Base-by-base conservation (phyloP, 495 filamentous ascomycete genomes). In the Lentithecium fluviatile region DNA sequence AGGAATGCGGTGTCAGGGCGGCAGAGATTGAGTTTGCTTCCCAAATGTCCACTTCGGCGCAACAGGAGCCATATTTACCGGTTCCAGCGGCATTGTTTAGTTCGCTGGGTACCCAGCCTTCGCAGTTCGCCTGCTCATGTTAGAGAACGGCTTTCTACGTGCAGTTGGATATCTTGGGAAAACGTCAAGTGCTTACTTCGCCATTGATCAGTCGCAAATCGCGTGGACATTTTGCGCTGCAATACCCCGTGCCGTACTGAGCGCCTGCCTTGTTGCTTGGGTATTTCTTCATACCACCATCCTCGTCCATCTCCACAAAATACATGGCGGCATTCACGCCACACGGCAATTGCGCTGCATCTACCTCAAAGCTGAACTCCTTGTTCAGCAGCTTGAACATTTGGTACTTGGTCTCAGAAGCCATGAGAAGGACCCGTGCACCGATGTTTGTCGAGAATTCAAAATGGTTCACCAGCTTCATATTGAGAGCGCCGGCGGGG, bases 251-350 rank as follows among this genome's bases (percentile, higher is more conserved):
- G 13, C 85, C 85, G 71, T 86, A 88, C 13, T 76, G 69, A 12
- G 85, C 83, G 26, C 85, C 85, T 3, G 82, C 83, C 24, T 80
- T 75, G 72, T 87, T 88, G 32, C 21, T 53, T 15, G 69, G 34
- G 52, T 80, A 68, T 5, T 71, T 64, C 60, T 72, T 77, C 55
- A 78, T 70, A 17, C 83, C 82, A 48, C 85, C 84, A 26, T 80
- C 75, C 2, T 64, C 61, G 24, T 76, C 65, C 84, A 89, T 88
- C 70, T 86, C 82, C 24, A 80, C 79, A 32, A 88, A 76, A 70
- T 87, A 88, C 12, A 89, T 75, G 2, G 85, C 85, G 47, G 82
- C 84, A 71, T 88, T 89, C 75, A 85, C 78, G 2, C 85, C 85
- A 66, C 85, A 89, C 2, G 77, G 78, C 0, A 88, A 75, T 7